These are phyloP conservation scores for Tylopilus sp. DNA, from an alignment of 1,284 basidiomycete species.

Conservation along the genomic window DNA sequence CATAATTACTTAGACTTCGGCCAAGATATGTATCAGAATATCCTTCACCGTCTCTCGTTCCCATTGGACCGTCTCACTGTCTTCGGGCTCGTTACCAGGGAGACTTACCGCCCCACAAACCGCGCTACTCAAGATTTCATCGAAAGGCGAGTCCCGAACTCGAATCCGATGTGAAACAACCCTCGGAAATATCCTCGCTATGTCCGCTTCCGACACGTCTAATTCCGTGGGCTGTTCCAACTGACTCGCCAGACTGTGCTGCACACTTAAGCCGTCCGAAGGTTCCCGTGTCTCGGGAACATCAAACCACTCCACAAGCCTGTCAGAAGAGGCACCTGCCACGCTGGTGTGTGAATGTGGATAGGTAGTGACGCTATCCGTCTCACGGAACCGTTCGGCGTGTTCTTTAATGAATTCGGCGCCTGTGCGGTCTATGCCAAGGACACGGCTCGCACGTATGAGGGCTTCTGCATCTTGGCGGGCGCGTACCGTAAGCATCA, in stretches of 20 bases:
- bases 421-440: slow-evolving; percentile 67
- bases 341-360: slow-evolving; percentile 27
- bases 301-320: slow-evolving; percentile 32
- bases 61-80: slow-evolving; percentile 33
- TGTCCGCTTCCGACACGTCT: slow-evolving; percentile 77
- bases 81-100: slow-evolving; percentile 36
- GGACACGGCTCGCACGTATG: slow-evolving; percentile 69
- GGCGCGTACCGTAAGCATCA: slow-evolving; percentile 69
- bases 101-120: slow-evolving; percentile 60
- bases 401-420: slow-evolving; percentile 55
- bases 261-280: slow-evolving; percentile 10
- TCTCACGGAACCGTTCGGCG: slow-evolving; percentile 33
- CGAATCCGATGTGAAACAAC: slow-evolving; percentile 78
- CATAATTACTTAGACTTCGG: slow-evolving; percentile 54
- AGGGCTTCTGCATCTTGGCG: slow-evolving; percentile 71
- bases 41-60: slow-evolving; percentile 66
- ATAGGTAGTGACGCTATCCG: slow-evolving; percentile 32
- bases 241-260: slow-evolving; percentile 13
- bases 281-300: slow-evolving; percentile 17
- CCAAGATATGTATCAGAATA: slow-evolving; percentile 64
- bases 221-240: slow-evolving; percentile 46
- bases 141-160: slow-evolving; percentile 71
- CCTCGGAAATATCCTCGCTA: slow-evolving; percentile 75
- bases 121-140: slow-evolving; percentile 73
- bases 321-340: slow-evolving; percentile 37